A percentile compares a stretch with the other conserved stretches of the same genome.
These are phyloP conservation scores for Pleurotus giganteus DNA, from an alignment of 768 basidiomycete species.

Conservation along the genomic window DNA sequence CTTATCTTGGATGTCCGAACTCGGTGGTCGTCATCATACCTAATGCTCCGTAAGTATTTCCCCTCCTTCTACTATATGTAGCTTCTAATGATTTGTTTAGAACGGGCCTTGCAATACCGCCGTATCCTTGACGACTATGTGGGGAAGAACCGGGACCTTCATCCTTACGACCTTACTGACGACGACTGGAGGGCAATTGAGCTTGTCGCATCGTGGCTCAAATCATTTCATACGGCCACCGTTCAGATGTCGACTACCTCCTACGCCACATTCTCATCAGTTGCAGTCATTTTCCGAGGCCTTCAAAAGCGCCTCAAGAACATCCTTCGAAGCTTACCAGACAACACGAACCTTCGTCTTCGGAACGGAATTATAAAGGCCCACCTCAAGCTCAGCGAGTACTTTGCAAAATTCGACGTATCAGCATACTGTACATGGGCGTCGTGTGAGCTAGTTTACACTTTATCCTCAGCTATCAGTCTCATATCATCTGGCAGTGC, in stretches of 20 bases:
- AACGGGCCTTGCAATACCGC: constrained; percentile 21
- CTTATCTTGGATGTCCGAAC: constrained; percentile 31
- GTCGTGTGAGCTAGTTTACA: constrained; percentile 16
- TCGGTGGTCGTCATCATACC: constrained; percentile 30
- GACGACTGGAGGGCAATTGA: no score
- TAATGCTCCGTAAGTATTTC: constrained; percentile 26
- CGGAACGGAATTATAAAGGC: constrained; percentile 20
- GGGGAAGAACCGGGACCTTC: no score
- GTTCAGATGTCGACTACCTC: no score
- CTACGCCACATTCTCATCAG: no score
- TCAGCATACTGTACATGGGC: constrained; percentile 31
- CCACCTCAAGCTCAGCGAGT: constrained; percentile 31
- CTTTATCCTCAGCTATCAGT: background rate
- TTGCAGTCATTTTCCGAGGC: constrained; percentile 30
- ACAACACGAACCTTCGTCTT: constrained; percentile 13
- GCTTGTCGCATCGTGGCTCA: no score
- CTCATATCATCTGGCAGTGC: constrained; percentile 25
- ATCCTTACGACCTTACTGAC: no score
- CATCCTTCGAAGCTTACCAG: constrained; percentile 19
- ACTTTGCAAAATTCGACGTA: constrained; percentile 27
- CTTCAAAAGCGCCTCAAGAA: constrained; percentile 27
- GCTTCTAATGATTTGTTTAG: constrained; percentile 15
- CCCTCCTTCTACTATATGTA: background rate
- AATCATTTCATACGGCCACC: no score
- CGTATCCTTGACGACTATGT: constrained; percentile 16